A percentile compares a stretch with the other conserved stretches of the same genome.
phyloP scores from a whole-genome alignment of 129 eudicot species.

The Artemisia annua region DNA sequence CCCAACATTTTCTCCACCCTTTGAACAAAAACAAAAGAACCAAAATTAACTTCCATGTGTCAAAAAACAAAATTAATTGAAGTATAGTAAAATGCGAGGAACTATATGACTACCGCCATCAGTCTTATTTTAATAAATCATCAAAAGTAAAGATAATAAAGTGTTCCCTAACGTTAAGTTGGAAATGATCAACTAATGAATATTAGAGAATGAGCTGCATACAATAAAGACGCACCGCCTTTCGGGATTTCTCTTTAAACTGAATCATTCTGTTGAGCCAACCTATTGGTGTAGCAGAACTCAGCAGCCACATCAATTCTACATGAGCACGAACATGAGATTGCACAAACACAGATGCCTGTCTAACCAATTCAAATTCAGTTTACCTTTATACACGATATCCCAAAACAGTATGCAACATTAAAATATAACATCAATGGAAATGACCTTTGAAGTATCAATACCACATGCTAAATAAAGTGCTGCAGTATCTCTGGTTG shows the following conservation, averaged over 20 bases:
- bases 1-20: slow-evolving; percentile 99
- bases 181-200: slow-evolving; percentile 4
- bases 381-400: neutral
- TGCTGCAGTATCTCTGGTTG: slow-evolving; percentile 95
- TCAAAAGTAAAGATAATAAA: neutral
- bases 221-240: slow-evolving; percentile 83
- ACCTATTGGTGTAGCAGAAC: slow-evolving; percentile 94
- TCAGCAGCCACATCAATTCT: slow-evolving; percentile 94
- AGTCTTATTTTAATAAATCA: neutral
- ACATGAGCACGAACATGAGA: slow-evolving; percentile 99
- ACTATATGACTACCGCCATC: neutral
- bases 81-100: neutral
- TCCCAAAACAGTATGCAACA: neutral
- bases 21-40: slow-evolving; percentile 21
- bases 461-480: slow-evolving; percentile 96
- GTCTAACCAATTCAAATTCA: slow-evolving; percentile 20
- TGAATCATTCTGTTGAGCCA: slow-evolving; percentile 98
- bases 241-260: slow-evolving; percentile 95
- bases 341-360: slow-evolving; percentile 98
- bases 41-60: neutral
- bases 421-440: slow-evolving; percentile 3
- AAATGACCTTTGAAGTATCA: slow-evolving; percentile 80
- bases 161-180: slow-evolving; percentile 5
- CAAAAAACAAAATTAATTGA: neutral
- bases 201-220: slow-evolving; percentile 44